phyloP scores from a whole-genome alignment of 495 filamentous ascomycete species.

The Penicillium flavigenum region DNA sequence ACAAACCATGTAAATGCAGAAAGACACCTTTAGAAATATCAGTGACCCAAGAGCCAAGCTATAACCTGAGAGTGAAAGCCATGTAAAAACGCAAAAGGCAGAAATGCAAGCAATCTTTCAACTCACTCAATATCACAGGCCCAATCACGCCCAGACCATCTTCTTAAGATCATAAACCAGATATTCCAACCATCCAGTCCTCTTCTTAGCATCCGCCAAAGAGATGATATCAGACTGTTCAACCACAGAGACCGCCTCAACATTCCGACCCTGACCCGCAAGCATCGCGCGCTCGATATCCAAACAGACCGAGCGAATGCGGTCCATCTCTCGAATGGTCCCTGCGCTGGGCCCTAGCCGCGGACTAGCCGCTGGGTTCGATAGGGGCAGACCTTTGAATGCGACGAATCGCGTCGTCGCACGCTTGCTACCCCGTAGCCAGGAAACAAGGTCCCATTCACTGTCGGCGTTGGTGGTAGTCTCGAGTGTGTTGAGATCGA shows the following conservation, averaged over 20 bases:
- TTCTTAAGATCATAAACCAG: constrained; percentile 84
- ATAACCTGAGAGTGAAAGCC: background rate
- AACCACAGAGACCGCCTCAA: constrained; percentile 39
- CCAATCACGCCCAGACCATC: constrained; percentile 76
- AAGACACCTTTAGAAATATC: background rate
- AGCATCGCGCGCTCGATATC: constrained; percentile 52
- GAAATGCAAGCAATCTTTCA: too few relatives aligned
- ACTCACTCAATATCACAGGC: background rate
- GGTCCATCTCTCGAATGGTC: constrained; percentile 63
- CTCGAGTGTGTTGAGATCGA: constrained; percentile 32
- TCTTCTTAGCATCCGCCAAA: constrained; percentile 79
- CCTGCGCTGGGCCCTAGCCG: constrained; percentile 22
- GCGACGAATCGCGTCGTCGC: constrained; percentile 50
- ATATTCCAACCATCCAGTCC: constrained; percentile 82
- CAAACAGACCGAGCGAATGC: constrained; percentile 67
- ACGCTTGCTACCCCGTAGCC: constrained; percentile 38
- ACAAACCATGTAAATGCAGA: background rate
- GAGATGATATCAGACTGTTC: constrained; percentile 77
- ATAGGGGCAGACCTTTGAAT: constrained; percentile 50
- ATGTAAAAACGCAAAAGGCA: background rate
- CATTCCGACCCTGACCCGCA: constrained; percentile 25
- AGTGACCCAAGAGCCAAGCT: background rate
- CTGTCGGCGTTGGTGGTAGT: constrained; percentile 25
- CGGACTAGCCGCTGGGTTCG: constrained; percentile 39
- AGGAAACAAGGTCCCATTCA: constrained; percentile 44